These are phyloP conservation scores for Ascoidea rubescens DNA, from an alignment of 805 yeast genomes.

Conservation along the genomic window DNA sequence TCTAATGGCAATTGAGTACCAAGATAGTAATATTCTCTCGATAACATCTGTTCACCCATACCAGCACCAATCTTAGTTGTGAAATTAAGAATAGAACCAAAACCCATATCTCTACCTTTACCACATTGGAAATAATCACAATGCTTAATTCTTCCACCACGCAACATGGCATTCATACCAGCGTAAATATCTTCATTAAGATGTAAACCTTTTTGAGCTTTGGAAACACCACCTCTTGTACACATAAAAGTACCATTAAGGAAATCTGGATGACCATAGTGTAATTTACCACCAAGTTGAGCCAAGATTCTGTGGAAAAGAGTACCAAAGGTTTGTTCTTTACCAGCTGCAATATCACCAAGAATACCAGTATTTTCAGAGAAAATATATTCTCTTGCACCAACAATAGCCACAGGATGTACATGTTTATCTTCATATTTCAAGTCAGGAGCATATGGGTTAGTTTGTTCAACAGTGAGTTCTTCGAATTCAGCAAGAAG, in stretches of 20 bases:
- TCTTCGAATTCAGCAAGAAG: slow-evolving; percentile 89
- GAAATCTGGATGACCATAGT: slow-evolving; percentile 96
- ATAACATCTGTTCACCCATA: slow-evolving; percentile 92
- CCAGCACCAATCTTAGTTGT: slow-evolving; percentile 96
- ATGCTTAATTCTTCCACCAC: slow-evolving; percentile 92
- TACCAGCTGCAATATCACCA: slow-evolving; percentile 96
- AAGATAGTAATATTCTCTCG: slow-evolving; percentile 81
- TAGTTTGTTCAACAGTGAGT: slow-evolving; percentile 33
- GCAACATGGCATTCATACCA: slow-evolving; percentile 76
- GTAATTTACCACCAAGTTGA: slow-evolving; percentile 87
- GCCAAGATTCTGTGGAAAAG: slow-evolving; percentile 87
- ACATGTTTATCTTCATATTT: slow-evolving; percentile 20
- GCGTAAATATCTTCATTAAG: slow-evolving; percentile 93
- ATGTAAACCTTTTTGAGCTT: slow-evolving; percentile 89
- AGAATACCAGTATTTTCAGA: slow-evolving; percentile 85
- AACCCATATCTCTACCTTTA: slow-evolving; percentile 91
- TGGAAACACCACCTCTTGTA: slow-evolving; percentile 90
- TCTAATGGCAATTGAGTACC: slow-evolving; percentile 87
- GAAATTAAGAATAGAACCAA: slow-evolving; percentile 82
- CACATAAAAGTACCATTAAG: slow-evolving; percentile 84
- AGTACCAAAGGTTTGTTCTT: slow-evolving; percentile 95
- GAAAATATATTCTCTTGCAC: slow-evolving; percentile 91
- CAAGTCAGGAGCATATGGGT: slow-evolving; percentile 49
- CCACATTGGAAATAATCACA: slow-evolving; percentile 96
- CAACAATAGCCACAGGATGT: slow-evolving; percentile 77